Evolutionary conservation across 2,329 filamentous ascomycete species (phyloP), one percentile per base, ranked within the genome.

Genomic region (Colletotrichum destructivum): DNA sequence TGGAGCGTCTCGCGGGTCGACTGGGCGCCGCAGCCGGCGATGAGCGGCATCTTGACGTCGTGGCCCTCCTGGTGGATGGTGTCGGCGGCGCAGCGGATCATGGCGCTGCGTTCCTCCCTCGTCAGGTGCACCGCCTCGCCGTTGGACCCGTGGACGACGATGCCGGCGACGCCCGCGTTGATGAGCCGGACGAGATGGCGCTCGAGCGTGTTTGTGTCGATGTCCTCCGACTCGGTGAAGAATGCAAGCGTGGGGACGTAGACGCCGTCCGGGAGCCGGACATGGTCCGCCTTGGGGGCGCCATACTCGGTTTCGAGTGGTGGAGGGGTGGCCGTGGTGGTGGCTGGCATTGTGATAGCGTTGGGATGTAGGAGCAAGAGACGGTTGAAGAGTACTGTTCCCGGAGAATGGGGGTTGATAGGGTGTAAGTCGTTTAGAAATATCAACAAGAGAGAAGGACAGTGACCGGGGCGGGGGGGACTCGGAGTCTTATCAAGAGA

Each of bases 91-190:
- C 91, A 89, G 62, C 84, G 83, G 12, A 92, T 95, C 75, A 96
- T 89, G 63, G 89, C 83, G 59, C 88, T 87, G 72, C 93, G 89
- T 82, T 96, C 93, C 26, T 88, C 85, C 75, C 91, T 90, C 49
- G 90, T 90, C 12, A 94, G 85, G 77, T 94, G 91, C 3, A 92
- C 91, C 0, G 92, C 92, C 82, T 94, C 92, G 76, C 92, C 92
- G 78, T 94, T 94, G 76, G 90, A 92, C 49, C 92, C 91, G 79
- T 93, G 91, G 4, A 89, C 90, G 23, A 93, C 89, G 62, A 94
- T 84, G 54, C 92, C 92, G 21, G 90, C 86, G 52, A 94, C 86
- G 46, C 91, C 91, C 26, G 90, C 87, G 67, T 87, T 81, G 56
- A 89, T 63, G 11, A 82, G 76, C 47, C 80, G 77, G 59, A 81